These are phyloP conservation scores for Arthrobotrys conoides DNA, from an alignment of 2,329 filamentous ascomycete species.

Conservation along the genomic window DNA sequence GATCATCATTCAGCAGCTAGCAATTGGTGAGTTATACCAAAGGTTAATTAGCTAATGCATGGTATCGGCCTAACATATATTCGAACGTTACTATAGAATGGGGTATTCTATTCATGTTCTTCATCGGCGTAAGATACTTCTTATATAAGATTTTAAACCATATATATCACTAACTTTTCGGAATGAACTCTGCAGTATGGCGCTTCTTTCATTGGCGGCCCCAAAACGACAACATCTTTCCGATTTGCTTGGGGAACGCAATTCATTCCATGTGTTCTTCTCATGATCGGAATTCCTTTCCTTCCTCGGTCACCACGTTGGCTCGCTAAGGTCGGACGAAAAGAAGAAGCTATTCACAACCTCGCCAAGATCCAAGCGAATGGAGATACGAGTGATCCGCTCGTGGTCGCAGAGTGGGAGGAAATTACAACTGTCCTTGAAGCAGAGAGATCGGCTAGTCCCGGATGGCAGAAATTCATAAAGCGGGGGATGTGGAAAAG, in stretches of 20 bases:
- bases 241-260: conserved; percentile 71
- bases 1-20: conserved; percentile 69
- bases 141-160: conserved; percentile 68
- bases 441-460: conserved; percentile 66
- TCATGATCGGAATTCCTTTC: conserved; percentile 68
- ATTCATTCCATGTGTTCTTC: conserved; percentile 68
- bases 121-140: conserved; percentile 66
- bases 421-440: conserved; percentile 69
- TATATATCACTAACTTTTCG: not conserved
- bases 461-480: conserved; percentile 69
- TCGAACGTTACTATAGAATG: conserved; percentile 58
- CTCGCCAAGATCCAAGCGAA: conserved; percentile 74
- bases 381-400: conserved; percentile 71
- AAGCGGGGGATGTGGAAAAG: conserved; percentile 70
- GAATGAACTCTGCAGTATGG: conserved; percentile 66
- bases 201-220: conserved; percentile 68
- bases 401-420: conserved; percentile 74
- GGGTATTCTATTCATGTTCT: conserved; percentile 68
- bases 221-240: conserved; percentile 68
- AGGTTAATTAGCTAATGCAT: not conserved
- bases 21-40: conserved; percentile 66
- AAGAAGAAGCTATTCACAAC: conserved; percentile 69
- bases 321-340: conserved; percentile 70
- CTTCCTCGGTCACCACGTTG: conserved; percentile 71
- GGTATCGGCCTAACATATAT: conserved; percentile 23